Evolutionary conservation across 352 stramenopile species (phyloP), one percentile per base, ranked within the genome.

Genomic region (Nothophytophthora sp.): DNA sequence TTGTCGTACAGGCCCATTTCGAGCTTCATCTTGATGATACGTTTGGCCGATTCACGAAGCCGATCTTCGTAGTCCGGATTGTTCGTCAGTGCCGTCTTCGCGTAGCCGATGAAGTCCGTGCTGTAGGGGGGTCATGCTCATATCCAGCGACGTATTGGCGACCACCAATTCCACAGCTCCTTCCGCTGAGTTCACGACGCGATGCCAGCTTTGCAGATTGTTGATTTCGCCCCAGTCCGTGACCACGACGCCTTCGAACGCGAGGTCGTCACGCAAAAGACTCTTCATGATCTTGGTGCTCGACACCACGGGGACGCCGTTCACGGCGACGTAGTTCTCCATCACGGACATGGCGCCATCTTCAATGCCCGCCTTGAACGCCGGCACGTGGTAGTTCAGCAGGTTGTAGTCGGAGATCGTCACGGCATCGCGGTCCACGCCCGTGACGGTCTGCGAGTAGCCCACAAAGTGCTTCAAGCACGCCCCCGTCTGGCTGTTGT

Each of bases 251-350:
- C 87, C 85, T 16, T 88, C 55, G 49, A 96, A 97, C 1, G 45
- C 59, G 24, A 97, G 63, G 37, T 94, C 63, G 12, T 78, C 39
- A 19, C 88, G 73, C 20, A 97, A 45, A 16, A 97, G 49, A 7
- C 76, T 67, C 16, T 78, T 54, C 11, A 96, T 47, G 20, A 90
- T 73, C 27, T 85, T 76, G 15, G 67, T 59, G 29, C 84, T 97
- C 4, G 73, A 65, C 0, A 94, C 72, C 11, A 96, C 80, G 0
- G 92, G 91, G 5, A 96, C 73, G 13, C 85, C 87, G 43, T 96
- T 96, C 18, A 95, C 45, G 50, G 95, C 87, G 28, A 83, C 84
- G 67, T 98, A 98, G 43, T 60, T 92, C 63, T 97, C 89, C 93
- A 98, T 98, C 1, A 89, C 79, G 0, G 90, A 90, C 48, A 90